Base-by-base conservation (phyloP, 2,329 filamentous ascomycete genomes). In the Sclerotinia sclerotiorum region DNA sequence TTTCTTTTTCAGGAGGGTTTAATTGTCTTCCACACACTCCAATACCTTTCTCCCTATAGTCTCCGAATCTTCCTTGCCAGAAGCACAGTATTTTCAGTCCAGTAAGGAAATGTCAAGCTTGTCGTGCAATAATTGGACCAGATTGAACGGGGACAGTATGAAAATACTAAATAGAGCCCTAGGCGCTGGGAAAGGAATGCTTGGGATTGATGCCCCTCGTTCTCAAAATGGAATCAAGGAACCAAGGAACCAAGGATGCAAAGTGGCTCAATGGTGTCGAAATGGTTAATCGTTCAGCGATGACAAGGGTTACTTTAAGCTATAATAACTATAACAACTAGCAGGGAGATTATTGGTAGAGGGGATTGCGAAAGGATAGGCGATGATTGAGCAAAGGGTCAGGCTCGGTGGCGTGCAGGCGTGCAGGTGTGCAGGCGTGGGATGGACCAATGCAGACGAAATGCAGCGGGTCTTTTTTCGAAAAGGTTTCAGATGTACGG, bases 161-260 rank as follows among this genome's bases (percentile, higher is more conserved):
- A 19, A 52, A 60, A 67, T 52, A 39, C 49, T 24, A 52, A 61
- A 61, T 51, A 24, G 56, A 62, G 46, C 24, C 29, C 32, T 67
- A 63, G 65, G 65, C 65, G 65, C 65, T 63, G 65, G 56, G 29
- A 67, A 67, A 67, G 65, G 65, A 63, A 67, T 67, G 65, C 65
- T 67, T 67, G 55, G 55, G 55, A 67, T 61, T 52, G 55, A 48
- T 67, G 44, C 56, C 65, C 57, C 65, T 67, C 65, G 56, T 27
- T 67, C 65, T 67, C 46, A n/a, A 62, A 62, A 67, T 24, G 65
- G 65, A 62, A 62, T 44, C 44, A 55, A 46, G 44, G 44, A 29
- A 29, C 42, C 42, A 46, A 46, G 44, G 44, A 48, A n/a, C 58
- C 58, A 65, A 67, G 65, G 65, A 67, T 67, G 65, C 65, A 52